A percentile compares a stretch with the other conserved stretches of the same genome.
Conservation (phyloP, 768 basidiomycete species). For the Clavulina sp. region DNA sequence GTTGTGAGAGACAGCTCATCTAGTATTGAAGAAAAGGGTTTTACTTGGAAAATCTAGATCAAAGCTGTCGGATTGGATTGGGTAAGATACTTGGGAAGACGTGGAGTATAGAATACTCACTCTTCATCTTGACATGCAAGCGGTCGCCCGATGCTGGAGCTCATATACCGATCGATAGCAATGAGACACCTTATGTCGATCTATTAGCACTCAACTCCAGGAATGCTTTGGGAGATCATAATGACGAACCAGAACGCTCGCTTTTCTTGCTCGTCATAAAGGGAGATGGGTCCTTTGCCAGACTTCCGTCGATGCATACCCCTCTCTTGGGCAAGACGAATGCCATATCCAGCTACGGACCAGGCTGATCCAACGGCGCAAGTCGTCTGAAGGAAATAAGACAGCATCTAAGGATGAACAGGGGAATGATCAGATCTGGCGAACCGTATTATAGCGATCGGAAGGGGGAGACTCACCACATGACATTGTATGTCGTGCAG, state of each 20-base stretch:
- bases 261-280: slow-evolving; percentile 3
- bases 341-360: background rate
- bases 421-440: background rate
- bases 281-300: background rate
- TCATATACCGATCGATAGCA: background rate
- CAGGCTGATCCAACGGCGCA: background rate
- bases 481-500: background rate
- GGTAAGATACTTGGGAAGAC: background rate
- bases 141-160: background rate
- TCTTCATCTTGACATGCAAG: slow-evolving; percentile 1
- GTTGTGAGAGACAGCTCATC: slow-evolving; percentile 4
- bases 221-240: background rate
- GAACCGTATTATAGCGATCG: too few relatives aligned
- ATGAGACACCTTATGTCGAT: slow-evolving; percentile 1
- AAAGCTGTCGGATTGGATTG: slow-evolving; percentile 1
- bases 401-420: too few relatives aligned
- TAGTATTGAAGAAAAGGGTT: background rate
- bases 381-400: too few relatives aligned
- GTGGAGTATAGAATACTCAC: too few relatives aligned
- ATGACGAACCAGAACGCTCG: slow-evolving; percentile 7
- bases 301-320: slow-evolving; percentile 4
- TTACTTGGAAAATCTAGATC: slow-evolving; percentile 5
- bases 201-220: background rate
- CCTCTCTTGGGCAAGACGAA: slow-evolving; percentile 5
- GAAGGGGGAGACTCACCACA: too few relatives aligned